Base-by-base conservation (phyloP, 306 rosid species). In the Rosa multiflora region DNA sequence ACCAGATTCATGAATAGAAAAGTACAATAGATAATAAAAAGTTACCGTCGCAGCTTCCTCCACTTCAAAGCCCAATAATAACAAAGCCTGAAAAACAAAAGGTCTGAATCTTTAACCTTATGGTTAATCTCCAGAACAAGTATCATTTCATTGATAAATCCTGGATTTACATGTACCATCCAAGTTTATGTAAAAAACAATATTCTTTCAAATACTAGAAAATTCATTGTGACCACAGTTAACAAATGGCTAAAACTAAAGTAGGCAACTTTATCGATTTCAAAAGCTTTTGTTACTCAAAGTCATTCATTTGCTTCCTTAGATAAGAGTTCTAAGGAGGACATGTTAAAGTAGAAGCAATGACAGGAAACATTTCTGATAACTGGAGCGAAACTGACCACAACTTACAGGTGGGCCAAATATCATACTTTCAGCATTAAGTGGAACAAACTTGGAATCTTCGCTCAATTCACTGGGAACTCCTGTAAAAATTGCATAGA, bases 351-450 rank as follows among this genome's bases (percentile, higher is more conserved):
- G 64, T 6, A 17, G 11, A 51, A n/a, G 49, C 35, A 46, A 63
- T 35, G 42, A 72, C 23, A 52, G 62, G 67, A 64, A 76, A 79
- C 55, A 74, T 74, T 51, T 35, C 48, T 71, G 18, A 78, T 15
- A 76, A 79, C 35, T 44, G 56, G 74, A 79, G 75, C 12, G 86
- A 81, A 90, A 92, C 98, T 91, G 89, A 92, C 94, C 97, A 85
- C 88, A 85, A 95, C 99, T 95, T 93, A 91, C 97, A 91, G 99
- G 94, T 80, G 97, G 98, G 79, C 99, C 99, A 84, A 82, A 95
- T 17, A 44, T 83, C 32, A 91, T 87, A 81, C 91, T 97, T 39
- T 95, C 99, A 1, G 82, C 81, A 78, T 87, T 90, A 79, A 95
- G 76, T 73, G 97, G 99, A 79, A 92, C 98, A 74, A 95, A 95